Evolutionary conservation across 2,329 filamentous ascomycete genomes (phyloP), one percentile per base, ranked within the genome.

Genomic region (Aaosphaeria arxii): DNA sequence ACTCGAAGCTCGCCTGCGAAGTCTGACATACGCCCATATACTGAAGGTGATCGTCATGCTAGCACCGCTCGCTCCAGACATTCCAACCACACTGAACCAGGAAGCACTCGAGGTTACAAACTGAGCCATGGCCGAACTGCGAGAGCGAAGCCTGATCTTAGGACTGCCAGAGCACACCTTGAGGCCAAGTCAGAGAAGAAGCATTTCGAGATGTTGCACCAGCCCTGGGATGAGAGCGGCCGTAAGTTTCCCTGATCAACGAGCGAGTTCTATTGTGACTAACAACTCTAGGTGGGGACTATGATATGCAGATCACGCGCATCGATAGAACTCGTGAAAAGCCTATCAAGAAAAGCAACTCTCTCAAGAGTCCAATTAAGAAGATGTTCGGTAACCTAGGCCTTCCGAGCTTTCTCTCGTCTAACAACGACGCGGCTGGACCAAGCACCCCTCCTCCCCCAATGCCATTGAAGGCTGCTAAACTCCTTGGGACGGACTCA

Each of bases 331-430:
- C 33, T 9, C 33, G n/a, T 36, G 33, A 36, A 4, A n/a, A 9
- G 33, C 33, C 33, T 3, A 36, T 9, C 9, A 40, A n/a, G 36
- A 43, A 40, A 17, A n/a, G 6, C 6, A 46, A 42, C 4, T 44
- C 57, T 6, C 42, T 53, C 13, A 72, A 68, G 55, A 74, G 69
- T 45, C 71, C 71, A 0, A 73, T 66, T 56, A 74, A 70, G 59
- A 68, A 67, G 46, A 51, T 74, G 29, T 65, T 74, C 43, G 68
- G 69, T 11, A 61, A 64, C 43, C 59, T 54, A 31, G n/a, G 33
- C 7, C 50, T 66, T 5, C 64, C 63, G 6, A 53, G 50, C 3
- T 67, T 67, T 40, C 56, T 55, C 32, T 44, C 55, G 6, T 46
- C 58, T 2, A 42, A 40, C 6, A 48, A 17, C 4, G 39, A 11